These are phyloP conservation scores for Ceratocystis alfenasii DNA, from an alignment of 2,329 filamentous ascomycete genomes.

Conservation along the genomic window DNA sequence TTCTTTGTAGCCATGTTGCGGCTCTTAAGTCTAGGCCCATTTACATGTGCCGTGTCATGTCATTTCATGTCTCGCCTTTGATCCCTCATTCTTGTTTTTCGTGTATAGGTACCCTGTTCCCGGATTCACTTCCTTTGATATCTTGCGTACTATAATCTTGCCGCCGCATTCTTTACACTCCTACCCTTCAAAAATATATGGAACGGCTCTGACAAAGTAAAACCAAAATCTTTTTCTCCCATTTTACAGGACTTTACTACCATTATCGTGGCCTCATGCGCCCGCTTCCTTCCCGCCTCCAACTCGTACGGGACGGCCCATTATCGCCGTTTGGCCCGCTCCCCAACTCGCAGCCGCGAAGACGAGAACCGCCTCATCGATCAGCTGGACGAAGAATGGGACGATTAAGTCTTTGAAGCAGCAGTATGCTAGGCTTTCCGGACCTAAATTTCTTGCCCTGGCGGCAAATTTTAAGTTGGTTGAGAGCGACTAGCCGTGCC, in stretches of 20 bases:
- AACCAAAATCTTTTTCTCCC: background rate
- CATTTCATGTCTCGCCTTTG: background rate
- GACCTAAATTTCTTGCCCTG: background rate
- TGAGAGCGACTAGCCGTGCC: background rate
- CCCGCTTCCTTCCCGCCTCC: constrained; percentile 47
- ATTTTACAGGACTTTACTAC: constrained; percentile 48
- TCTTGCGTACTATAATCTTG: background rate
- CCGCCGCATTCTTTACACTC: background rate
- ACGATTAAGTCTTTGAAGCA: constrained; percentile 44
- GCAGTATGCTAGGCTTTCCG: too few species aligned
- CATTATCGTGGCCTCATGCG: constrained; percentile 57
- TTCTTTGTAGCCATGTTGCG: constrained; percentile 14
- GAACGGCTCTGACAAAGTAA: background rate
- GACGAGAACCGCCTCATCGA: constrained; percentile 92
- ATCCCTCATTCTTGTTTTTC: background rate
- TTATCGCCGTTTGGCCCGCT: constrained; percentile 52
- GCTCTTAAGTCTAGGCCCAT: background rate
- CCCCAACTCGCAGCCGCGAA: constrained; percentile 47
- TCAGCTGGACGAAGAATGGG: constrained; percentile 94
- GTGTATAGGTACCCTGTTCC: background rate
- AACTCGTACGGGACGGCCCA: constrained; percentile 38
- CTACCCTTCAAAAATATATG: background rate
- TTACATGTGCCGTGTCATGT: background rate
- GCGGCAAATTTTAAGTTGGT: background rate
- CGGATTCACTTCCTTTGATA: too few species aligned